Conservation (phyloP, 1,284 basidiomycete genomes). For the Sporisorium scitamineum region DNA sequence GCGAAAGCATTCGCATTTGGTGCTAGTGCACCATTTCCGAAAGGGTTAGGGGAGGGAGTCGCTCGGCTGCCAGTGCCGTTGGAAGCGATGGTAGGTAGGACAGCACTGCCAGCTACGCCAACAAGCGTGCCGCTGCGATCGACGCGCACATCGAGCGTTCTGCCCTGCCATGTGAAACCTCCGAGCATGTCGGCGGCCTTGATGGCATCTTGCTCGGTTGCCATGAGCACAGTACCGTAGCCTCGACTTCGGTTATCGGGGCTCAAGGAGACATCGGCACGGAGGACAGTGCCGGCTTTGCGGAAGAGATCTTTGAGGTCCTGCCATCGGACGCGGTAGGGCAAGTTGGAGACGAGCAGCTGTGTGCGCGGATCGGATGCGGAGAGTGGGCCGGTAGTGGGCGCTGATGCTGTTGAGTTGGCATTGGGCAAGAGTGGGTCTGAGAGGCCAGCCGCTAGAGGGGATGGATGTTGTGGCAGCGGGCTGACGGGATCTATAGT, state of each 20-base stretch:
- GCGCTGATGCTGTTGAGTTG: constrained; percentile 13
- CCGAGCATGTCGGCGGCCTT: constrained; percentile 70
- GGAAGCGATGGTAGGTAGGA: constrained; percentile 23
- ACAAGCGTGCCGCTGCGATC: constrained; percentile 60
- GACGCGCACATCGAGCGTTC: constrained; percentile 63
- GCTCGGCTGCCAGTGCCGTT: constrained; percentile 3
- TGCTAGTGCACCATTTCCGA: constrained; percentile 7
- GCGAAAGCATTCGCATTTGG: neutral
- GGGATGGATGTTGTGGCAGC: neutral
- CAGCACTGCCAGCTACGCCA: constrained; percentile 41
- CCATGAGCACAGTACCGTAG: constrained; percentile 66
- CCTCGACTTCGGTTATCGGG: constrained; percentile 66
- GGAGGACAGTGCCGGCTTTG: constrained; percentile 70
- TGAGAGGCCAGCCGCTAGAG: neutral
- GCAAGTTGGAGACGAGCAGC: constrained; percentile 68
- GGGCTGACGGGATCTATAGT: constrained; percentile 3
- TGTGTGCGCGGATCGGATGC: constrained; percentile 84
- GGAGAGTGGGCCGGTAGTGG: constrained; percentile 53
- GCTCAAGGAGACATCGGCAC: constrained; percentile 69
- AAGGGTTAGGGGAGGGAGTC: neutral
- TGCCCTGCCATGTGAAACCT: constrained; percentile 69
- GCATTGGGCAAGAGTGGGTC: neutral
- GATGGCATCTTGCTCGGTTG: constrained; percentile 68
- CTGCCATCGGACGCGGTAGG: constrained; percentile 70
- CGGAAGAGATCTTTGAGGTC: constrained; percentile 70